Base-by-base conservation (phyloP, 73 alveolate species). In the Paramecium sexaurelia region DNA sequence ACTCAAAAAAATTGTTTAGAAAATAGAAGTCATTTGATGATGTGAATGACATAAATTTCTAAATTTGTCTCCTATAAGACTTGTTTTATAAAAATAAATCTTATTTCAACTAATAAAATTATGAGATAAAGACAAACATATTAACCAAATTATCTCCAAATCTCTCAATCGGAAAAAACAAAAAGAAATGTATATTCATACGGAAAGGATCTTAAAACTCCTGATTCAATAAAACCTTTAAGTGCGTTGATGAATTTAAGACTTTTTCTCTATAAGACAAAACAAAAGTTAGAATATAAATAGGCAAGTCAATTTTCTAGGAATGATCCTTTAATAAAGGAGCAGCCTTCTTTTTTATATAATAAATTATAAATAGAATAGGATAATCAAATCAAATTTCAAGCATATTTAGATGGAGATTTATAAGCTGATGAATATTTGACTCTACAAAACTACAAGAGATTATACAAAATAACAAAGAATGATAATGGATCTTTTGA, bases 371-470 rank as follows among this genome's bases (percentile, higher is more conserved):
- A 61, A 29, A 36, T 36, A 73, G 35, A 32, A 8, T 10, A 33
- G 11, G 56, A 27, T 17, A 73, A 73, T 73, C 15, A 33, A 32
- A 73, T 73, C 2, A 73, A 73, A 36, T 73, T 73, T 19, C 67
- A 73, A 20, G 87, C 87, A n/a, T 73, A 73, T 39, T 73, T 73
- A 35, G 87, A 73, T 73, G 87, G 87, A 39, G 87, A 73, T 20
- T 36, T 73, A 5, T 6, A 33, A 36, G 61, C 87, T 35, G 87
- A 73, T 13, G 87, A 73, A 36, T 73, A 73, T 36, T 73, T 73
- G 57, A 73, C 33, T 0, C n/a, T 73, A 33, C 33, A 36, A 33
- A 73, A 73, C 57, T 73, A 36, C 35, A 73, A 39, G 43, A 73
- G 57, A 73, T 19, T 73, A 13, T 73, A 73, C 7, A 36, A 73